phyloP scores from a whole-genome alignment of 148 eudicot species.

The Amaranthus cruentus region DNA sequence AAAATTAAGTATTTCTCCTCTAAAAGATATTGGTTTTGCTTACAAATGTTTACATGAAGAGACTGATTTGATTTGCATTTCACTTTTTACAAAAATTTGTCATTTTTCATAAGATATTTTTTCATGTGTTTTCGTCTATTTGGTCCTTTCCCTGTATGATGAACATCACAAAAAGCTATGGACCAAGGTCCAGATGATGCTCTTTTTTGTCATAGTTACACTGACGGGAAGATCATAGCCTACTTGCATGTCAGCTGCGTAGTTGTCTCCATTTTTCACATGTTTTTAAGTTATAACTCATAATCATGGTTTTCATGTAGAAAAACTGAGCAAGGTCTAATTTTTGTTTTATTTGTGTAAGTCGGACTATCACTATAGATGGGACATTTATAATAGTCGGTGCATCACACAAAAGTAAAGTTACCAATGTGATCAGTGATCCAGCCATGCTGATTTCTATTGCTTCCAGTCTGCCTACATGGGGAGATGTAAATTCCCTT shows the following conservation, averaged over 20 bases:
- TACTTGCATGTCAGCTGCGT: neutral
- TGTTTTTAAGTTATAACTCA: neutral
- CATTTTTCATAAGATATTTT: neutral
- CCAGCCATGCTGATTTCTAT: neutral
- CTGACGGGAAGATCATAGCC: slow-evolving; percentile 23
- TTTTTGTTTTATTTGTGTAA: too few relatives aligned
- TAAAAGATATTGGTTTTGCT: neutral
- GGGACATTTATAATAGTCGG: too few relatives aligned
- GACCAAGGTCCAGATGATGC: slow-evolving; percentile 45
- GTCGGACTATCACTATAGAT: too few relatives aligned
- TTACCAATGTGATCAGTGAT: neutral
- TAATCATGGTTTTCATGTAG: too few relatives aligned
- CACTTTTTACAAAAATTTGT: too few relatives aligned
- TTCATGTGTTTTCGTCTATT: neutral
- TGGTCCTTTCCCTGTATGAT: slow-evolving; percentile 30
- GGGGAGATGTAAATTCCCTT: too few relatives aligned
- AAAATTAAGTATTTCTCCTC: neutral
- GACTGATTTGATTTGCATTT: neutral
- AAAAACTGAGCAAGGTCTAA: too few relatives aligned
- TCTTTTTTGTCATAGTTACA: slow-evolving; percentile 41
- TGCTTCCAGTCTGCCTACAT: neutral
- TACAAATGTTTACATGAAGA: neutral
- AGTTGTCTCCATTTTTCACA: neutral
- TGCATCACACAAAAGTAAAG: too few relatives aligned
- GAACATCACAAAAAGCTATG: slow-evolving; percentile 31